phyloP scores from a whole-genome alignment of 768 basidiomycete species.

The Galerina marginata region DNA sequence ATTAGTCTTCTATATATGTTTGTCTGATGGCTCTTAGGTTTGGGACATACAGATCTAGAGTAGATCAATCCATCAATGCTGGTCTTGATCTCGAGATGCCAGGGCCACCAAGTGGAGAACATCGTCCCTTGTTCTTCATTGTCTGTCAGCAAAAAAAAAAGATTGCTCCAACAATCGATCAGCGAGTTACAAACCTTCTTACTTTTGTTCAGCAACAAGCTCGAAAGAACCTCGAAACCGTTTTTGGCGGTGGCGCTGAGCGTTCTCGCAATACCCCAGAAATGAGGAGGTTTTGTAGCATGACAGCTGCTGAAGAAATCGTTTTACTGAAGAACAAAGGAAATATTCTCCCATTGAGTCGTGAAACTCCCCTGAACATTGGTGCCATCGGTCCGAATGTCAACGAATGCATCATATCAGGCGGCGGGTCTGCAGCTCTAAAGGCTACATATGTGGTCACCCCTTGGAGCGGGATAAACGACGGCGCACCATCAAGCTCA shows the following conservation, averaged over 20 bases:
- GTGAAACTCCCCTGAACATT: constrained; percentile 47
- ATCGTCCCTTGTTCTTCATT: constrained; percentile 41
- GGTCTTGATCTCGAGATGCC: constrained; percentile 84
- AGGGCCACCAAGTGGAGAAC: constrained; percentile 73
- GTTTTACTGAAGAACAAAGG: constrained; percentile 70
- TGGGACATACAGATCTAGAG: constrained; percentile 73
- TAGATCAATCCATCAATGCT: constrained; percentile 71
- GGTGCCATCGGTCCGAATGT: constrained; percentile 76
- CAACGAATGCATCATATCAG: constrained; percentile 68
- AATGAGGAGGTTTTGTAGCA: constrained; percentile 57
- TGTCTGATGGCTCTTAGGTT: constrained; percentile 47
- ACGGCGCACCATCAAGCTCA: constrained; percentile 53
- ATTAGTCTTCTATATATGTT: background rate
- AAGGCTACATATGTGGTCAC: constrained; percentile 69
- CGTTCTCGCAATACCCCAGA: too few relatives aligned
- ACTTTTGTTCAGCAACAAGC: constrained; percentile 64
- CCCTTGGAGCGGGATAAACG: constrained; percentile 64
- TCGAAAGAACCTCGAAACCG: constrained; percentile 55
- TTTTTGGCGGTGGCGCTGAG: too few relatives aligned
- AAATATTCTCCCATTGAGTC: constrained; percentile 57
- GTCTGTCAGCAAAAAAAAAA: constrained; percentile 52
- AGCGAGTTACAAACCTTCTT: constrained; percentile 55
- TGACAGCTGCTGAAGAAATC: constrained; percentile 64
- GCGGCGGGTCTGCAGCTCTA: constrained; percentile 80
- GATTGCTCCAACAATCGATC: constrained; percentile 48